phyloP scores from a whole-genome alignment of 2,329 filamentous ascomycete genomes.

The Metarhizium album region DNA sequence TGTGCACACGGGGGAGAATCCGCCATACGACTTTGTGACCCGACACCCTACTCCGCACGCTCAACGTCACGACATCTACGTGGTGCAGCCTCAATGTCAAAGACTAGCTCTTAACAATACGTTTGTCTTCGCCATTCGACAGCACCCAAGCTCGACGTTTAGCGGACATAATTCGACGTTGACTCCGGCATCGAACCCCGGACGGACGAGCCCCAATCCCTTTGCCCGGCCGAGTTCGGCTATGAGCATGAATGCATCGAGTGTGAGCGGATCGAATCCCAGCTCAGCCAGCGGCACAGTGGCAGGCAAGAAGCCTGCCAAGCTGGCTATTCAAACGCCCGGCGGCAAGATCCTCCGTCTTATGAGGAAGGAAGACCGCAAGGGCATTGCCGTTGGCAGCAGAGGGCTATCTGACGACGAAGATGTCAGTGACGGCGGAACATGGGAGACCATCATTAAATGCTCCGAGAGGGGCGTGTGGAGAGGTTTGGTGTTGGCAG shows the following conservation, averaged over 20 bases:
- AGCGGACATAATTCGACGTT: conserved; percentile 23
- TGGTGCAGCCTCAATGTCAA: conserved; percentile 89
- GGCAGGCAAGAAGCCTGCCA: conserved; percentile 72
- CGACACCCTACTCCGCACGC: conserved; percentile 94
- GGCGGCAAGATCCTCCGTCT: conserved; percentile 87
- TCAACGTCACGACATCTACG: conserved; percentile 93
- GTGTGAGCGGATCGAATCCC: conserved; percentile 45
- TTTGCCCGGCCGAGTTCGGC: conserved; percentile 51
- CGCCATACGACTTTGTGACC: conserved; percentile 83
- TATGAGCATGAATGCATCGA: conserved; percentile 53
- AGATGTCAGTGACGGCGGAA: conserved; percentile 56
- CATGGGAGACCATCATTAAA: conserved; percentile 87
- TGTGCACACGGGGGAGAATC: conserved; percentile 83
- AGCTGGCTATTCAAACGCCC: conserved; percentile 88
- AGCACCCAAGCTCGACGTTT: conserved; percentile 60
- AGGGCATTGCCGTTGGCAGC: conserved; percentile 37
- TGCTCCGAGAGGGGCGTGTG: conserved; percentile 73
- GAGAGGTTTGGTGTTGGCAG: conserved; percentile 72
- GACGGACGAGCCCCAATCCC: conserved; percentile 46
- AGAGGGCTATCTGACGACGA: conserved; percentile 36
- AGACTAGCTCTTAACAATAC: conserved; percentile 89
- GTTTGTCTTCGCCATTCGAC: conserved; percentile 91
- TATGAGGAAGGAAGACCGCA: conserved; percentile 67
- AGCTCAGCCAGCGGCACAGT: conserved; percentile 42
- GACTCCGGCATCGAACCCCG: conserved; percentile 36